A percentile compares a stretch with the other conserved stretches of the same genome.
These are phyloP conservation scores for Persicaria maculosa DNA, from an alignment of 148 eudicot species.

Conservation along the genomic window DNA sequence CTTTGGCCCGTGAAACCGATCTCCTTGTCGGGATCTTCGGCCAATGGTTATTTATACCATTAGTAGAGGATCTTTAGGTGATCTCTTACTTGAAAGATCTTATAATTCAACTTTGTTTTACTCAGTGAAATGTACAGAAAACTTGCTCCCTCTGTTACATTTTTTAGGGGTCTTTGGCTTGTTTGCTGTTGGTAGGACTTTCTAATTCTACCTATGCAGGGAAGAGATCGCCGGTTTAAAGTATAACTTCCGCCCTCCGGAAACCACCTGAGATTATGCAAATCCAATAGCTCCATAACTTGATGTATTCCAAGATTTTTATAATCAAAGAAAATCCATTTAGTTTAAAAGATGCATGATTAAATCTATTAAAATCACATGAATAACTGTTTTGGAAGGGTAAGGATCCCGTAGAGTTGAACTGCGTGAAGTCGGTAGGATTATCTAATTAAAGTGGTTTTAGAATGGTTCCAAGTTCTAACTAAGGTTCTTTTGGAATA, in stretches of 20 bases:
- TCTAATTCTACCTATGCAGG: background rate
- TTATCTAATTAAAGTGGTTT: too few relatives aligned
- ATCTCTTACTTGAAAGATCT: slow-evolving; percentile 6
- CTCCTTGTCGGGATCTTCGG: slow-evolving; percentile 2
- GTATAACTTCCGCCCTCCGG: background rate
- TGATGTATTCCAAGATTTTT: background rate
- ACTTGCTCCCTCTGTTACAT: slow-evolving; percentile 2
- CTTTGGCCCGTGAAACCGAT: background rate
- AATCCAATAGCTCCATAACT: too few relatives aligned
- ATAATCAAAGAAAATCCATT: too few relatives aligned
- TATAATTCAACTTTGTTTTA: background rate
- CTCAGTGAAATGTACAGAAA: slow-evolving; percentile 4
- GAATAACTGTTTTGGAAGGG: too few relatives aligned
- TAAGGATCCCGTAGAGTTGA: too few relatives aligned
- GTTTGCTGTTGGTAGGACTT: background rate
- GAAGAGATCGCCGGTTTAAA: background rate
- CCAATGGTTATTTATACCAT: slow-evolving; percentile 9
- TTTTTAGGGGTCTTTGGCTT: background rate
- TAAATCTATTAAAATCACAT: too few relatives aligned
- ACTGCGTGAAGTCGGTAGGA: too few relatives aligned
- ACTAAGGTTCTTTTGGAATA: too few relatives aligned
- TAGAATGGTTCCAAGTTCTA: too few relatives aligned
- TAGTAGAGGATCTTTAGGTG: slow-evolving; percentile 7
- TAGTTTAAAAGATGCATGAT: too few relatives aligned
- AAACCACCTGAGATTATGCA: background rate